These are phyloP conservation scores for Hirsutella minnesotensis DNA, from an alignment of 2,329 filamentous ascomycete genomes.

Conservation along the genomic window DNA sequence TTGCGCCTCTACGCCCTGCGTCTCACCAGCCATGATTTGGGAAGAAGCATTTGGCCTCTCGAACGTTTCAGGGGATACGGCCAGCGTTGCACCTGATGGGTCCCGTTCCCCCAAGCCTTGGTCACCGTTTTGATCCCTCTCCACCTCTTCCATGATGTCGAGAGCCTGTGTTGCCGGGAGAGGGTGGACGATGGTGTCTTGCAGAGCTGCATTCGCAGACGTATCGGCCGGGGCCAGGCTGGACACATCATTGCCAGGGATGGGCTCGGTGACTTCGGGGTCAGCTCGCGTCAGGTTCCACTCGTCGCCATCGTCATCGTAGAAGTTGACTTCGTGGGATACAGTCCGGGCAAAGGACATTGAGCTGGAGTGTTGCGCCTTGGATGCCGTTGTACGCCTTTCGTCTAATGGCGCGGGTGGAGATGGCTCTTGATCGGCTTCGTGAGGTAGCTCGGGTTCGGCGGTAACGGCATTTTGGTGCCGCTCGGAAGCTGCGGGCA, in stretches of 20 bases:
- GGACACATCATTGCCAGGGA: conserved; percentile 43
- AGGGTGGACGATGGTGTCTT: conserved; percentile 21
- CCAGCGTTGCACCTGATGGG: conserved; percentile 3
- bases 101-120: conserved; percentile 16
- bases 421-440: conserved; percentile 1
- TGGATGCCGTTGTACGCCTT: neutral
- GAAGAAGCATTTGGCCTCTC: conserved; percentile 13
- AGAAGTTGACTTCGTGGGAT: conserved; percentile 48
- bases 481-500: too few relatives aligned
- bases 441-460: too few relatives aligned
- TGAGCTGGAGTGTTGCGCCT: conserved; percentile 44
- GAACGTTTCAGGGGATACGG: conserved; percentile 2
- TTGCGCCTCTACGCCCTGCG: conserved; percentile 27
- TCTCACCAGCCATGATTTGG: conserved; percentile 31
- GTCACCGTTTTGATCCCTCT: conserved; percentile 33
- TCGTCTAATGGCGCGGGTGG: neutral
- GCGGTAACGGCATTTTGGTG: too few relatives aligned
- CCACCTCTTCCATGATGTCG: conserved; percentile 40
- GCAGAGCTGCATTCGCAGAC: conserved; percentile 18
- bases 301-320: conserved; percentile 46
- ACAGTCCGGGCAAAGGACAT: conserved; percentile 54
- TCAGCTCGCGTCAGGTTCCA: conserved; percentile 40
- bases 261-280: conserved; percentile 47
- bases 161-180: conserved; percentile 39
- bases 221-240: conserved; percentile 53